phyloP scores from a whole-genome alignment of 192 early-diverging fungal genomes.

The Thoreauomyces humboldtii region DNA sequence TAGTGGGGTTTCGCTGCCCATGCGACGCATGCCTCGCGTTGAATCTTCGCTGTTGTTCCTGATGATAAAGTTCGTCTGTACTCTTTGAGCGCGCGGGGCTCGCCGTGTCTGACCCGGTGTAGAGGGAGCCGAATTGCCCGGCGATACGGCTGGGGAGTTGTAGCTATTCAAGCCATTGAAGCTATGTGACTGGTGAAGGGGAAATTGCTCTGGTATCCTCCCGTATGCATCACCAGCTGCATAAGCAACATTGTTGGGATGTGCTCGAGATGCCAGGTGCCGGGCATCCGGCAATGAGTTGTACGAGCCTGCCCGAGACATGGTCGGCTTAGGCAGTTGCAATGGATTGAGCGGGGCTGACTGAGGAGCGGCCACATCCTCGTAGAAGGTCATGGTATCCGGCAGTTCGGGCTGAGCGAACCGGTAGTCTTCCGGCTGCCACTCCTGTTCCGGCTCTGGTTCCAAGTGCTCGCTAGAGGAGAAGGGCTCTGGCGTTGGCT shows the following conservation, averaged over 20 bases:
- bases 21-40: constrained; percentile 2
- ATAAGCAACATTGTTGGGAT: background rate
- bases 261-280: background rate
- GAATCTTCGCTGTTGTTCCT: background rate
- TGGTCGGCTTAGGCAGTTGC: background rate
- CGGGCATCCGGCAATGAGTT: background rate
- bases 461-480: too few species aligned
- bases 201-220: background rate
- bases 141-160: background rate
- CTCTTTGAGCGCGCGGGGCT: background rate
- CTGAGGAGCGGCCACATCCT: too few species aligned
- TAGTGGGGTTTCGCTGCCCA: background rate
- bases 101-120: background rate
- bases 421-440: too few species aligned
- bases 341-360: too few species aligned
- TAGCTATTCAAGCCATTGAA: background rate
- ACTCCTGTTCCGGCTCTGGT: too few species aligned
- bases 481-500: too few species aligned
- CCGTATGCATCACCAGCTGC: background rate
- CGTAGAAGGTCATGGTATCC: too few species aligned
- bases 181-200: background rate
- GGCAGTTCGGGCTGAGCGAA: too few species aligned
- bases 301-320: background rate
- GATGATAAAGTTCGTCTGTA: background rate
- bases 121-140: background rate